phyloP scores from a whole-genome alignment of 768 basidiomycete genomes.

The Termitomyces sp. region DNA sequence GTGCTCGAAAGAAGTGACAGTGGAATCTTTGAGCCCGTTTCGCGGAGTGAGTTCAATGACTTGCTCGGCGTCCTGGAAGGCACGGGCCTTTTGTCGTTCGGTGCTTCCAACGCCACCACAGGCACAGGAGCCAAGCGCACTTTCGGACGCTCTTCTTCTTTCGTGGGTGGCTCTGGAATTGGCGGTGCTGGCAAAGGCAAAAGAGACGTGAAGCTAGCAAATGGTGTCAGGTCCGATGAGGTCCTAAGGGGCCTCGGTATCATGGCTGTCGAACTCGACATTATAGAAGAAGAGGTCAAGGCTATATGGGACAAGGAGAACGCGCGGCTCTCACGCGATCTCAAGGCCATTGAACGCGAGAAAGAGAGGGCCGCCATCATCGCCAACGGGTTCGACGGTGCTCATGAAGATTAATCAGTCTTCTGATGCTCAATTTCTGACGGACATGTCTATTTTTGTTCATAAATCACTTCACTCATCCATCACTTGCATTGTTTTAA shows the following conservation, averaged over 20 bases:
- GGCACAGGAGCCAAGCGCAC: constrained; percentile 35
- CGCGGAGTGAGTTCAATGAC: constrained; percentile 73
- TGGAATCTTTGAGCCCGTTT: constrained; percentile 56
- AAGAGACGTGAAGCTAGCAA: constrained; percentile 49
- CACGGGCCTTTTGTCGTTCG: constrained; percentile 40
- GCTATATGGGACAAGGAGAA: constrained; percentile 51
- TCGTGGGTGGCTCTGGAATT: constrained; percentile 33
- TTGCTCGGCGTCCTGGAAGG: constrained; percentile 69
- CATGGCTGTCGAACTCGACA: constrained; percentile 24
- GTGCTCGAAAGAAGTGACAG: constrained; percentile 52
- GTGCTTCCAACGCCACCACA: constrained; percentile 3
- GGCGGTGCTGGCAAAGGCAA: constrained; percentile 31
- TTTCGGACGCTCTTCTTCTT: constrained; percentile 55
- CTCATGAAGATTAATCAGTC: constrained; percentile 13
- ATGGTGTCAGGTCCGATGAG: constrained; percentile 64
- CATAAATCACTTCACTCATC: neutral
- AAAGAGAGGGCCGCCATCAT: constrained; percentile 8
- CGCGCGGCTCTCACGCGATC: constrained; percentile 36
- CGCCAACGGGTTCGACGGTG: constrained; percentile 15
- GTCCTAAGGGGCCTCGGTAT: constrained; percentile 67
- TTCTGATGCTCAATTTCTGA: neutral
- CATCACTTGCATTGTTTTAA: constrained; percentile 7
- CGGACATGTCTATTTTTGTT: neutral
- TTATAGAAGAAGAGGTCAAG: constrained; percentile 44
- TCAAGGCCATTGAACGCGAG: constrained; percentile 24